Evolutionary conservation across 441 rosid genomes (phyloP).

Genomic region (Kokia cookei): DNA sequence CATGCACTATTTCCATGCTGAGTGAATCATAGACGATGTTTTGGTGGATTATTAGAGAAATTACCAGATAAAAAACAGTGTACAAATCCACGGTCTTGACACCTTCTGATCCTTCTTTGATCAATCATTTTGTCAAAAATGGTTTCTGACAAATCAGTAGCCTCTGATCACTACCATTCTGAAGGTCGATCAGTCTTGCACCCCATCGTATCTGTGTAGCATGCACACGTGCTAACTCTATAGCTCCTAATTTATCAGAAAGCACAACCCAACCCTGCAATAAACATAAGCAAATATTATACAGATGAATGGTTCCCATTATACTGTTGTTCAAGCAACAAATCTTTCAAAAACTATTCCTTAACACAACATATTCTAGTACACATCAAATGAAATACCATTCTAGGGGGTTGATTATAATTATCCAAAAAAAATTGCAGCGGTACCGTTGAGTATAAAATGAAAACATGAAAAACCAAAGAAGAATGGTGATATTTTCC

Average conservation of each 20-base stretch:
- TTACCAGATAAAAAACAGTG: constrained; percentile 36
- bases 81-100: constrained; percentile 19
- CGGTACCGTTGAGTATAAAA: background rate
- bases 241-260: constrained; percentile 63
- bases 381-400: background rate
- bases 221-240: constrained; percentile 76
- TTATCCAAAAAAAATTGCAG: background rate
- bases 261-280: constrained; percentile 88
- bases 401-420: background rate
- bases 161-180: constrained; percentile 92
- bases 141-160: constrained; percentile 96
- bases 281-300: constrained; percentile 1
- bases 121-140: constrained; percentile 62
- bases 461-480: background rate
- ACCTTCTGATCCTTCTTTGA: constrained; percentile 12
- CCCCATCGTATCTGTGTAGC: constrained; percentile 84
- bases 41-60: background rate
- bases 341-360: background rate
- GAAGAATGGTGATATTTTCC: background rate
- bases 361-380: background rate
- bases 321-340: background rate
- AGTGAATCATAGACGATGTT: background rate
- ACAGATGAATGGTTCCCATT: background rate
- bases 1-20: background rate
- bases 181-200: constrained; percentile 91